These are phyloP conservation scores for Rhexocercosporidium sp. DNA, from an alignment of 2,329 filamentous ascomycete species.

Conservation along the genomic window DNA sequence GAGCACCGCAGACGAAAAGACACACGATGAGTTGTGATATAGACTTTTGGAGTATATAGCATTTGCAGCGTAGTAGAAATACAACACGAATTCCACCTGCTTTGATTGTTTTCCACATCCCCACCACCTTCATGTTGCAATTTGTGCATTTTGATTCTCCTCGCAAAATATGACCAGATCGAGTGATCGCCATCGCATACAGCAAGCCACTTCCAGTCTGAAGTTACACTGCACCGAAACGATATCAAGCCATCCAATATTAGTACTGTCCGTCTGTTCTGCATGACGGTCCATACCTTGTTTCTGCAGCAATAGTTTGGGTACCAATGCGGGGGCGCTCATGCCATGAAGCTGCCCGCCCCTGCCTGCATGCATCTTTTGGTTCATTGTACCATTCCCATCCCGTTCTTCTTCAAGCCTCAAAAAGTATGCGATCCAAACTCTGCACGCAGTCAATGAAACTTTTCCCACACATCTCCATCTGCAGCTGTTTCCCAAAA, in stretches of 20 bases:
- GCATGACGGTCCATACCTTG: neutral
- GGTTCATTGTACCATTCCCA: neutral
- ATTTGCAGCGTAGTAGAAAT: constrained; percentile 12
- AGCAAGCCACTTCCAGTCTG: neutral
- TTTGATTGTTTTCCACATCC: neutral
- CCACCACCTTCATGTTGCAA: neutral
- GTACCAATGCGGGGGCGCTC: neutral
- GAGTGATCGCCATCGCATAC: neutral
- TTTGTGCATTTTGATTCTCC: neutral
- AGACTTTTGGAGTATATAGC: constrained; percentile 20
- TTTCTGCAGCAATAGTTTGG: constrained; percentile 1
- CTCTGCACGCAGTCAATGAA: too few species aligned
- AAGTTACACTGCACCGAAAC: neutral
- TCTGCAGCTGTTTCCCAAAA: neutral
- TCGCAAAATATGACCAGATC: neutral
- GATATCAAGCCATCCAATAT: neutral
- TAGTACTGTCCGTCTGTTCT: neutral
- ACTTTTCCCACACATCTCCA: too few species aligned
- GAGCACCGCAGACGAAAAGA: constrained; percentile 17
- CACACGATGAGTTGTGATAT: constrained; percentile 34
- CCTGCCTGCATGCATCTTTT: neutral
- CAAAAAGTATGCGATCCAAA: neutral
- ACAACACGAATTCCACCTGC: constrained; percentile 3
- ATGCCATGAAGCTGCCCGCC: neutral
- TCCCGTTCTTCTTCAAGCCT: neutral